Evolutionary conservation across 2,329 filamentous ascomycete genomes (phyloP).

Genomic region (Aaosphaeria pasadenensis): DNA sequence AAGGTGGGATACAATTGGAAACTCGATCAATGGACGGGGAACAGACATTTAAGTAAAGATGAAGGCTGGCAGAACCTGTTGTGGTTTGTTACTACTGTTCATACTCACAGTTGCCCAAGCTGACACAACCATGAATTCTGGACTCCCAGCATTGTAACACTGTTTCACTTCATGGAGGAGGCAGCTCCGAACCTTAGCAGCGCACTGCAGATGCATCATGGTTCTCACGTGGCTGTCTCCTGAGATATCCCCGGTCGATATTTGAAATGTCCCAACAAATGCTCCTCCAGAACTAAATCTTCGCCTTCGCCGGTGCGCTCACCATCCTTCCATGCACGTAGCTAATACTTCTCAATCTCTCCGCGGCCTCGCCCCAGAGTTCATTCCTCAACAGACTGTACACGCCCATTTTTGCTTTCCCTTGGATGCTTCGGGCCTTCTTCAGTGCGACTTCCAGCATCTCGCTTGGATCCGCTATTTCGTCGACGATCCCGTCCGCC

Average conservation of each 20-base stretch:
- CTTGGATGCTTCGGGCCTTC: slow-evolving; percentile 43
- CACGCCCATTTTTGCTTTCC: slow-evolving; percentile 48
- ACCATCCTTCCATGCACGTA: slow-evolving; percentile 51
- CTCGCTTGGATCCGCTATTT: slow-evolving; percentile 43
- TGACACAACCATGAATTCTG: too few species aligned
- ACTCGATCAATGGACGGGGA: too few species aligned
- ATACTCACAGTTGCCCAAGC: too few species aligned
- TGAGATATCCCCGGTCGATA: background rate
- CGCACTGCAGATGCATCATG: background rate
- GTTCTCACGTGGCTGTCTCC: background rate
- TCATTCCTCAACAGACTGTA: slow-evolving; percentile 53
- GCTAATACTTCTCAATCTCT: slow-evolving; percentile 51
- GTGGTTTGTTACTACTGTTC: too few species aligned
- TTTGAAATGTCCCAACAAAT: background rate
- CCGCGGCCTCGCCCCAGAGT: slow-evolving; percentile 53
- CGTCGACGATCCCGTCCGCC: slow-evolving; percentile 54
- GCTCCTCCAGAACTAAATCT: slow-evolving; percentile 36
- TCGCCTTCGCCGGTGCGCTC: slow-evolving; percentile 46
- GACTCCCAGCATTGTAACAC: too few species aligned
- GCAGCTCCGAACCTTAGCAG: background rate
- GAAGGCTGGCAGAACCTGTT: too few species aligned
- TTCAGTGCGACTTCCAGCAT: slow-evolving; percentile 50
- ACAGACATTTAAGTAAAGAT: too few species aligned
- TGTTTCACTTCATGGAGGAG: too few species aligned
- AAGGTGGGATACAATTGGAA: too few species aligned